Evolutionary conservation across 345 rosid genomes (phyloP), one percentile per base, ranked within the genome.

Genomic region (Eucalyptus pauciflora): DNA sequence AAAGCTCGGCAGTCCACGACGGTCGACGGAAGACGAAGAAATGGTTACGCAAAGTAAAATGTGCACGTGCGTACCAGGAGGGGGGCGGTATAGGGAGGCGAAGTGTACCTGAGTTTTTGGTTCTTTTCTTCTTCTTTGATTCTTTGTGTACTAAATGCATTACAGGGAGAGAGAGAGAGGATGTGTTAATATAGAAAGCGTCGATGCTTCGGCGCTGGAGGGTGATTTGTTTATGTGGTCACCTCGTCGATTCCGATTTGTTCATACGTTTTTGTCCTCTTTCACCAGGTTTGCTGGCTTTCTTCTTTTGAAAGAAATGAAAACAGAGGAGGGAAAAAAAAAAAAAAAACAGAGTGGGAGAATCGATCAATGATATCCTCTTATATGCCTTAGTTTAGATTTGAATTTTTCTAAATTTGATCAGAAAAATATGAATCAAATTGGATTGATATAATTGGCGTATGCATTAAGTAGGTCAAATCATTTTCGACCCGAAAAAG

Each of bases 11-110:
- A 92, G 87, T 85, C 90, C 52, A 87, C 88, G 46, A 87, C 89
- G 51, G 92, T n/a, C 7, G 95, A 94, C 71, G 96, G 94, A 27
- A 95, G 93, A 91, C 93, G 95, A 88, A 95, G 94, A 92, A 89
- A 91, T 86, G 95, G 95, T 56, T 69, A 86, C 49, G 89, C 92
- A 56, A 94, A 94, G 96, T 96, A 81, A 50, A 43, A 49, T 13
- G n/a, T 29, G 85, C 64, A 67, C 90, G 29, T 81, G 50, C 90
- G 2, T 20, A 52, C 45, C n/a, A 48, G 81, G 45, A 83, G 64
- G 86, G 86, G 81, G 88, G 6, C 29, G 69, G 37, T 49, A 58
- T 88, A 90, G 62, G 85, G 85, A 88, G 90, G 52, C 50, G 88
- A 87, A 60, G 27, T 48, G 88, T 43, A 41, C 58, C 58, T 49